These are phyloP conservation scores for Sarocladium kiliense DNA, from an alignment of 2,329 filamentous ascomycete genomes.

Conservation along the genomic window DNA sequence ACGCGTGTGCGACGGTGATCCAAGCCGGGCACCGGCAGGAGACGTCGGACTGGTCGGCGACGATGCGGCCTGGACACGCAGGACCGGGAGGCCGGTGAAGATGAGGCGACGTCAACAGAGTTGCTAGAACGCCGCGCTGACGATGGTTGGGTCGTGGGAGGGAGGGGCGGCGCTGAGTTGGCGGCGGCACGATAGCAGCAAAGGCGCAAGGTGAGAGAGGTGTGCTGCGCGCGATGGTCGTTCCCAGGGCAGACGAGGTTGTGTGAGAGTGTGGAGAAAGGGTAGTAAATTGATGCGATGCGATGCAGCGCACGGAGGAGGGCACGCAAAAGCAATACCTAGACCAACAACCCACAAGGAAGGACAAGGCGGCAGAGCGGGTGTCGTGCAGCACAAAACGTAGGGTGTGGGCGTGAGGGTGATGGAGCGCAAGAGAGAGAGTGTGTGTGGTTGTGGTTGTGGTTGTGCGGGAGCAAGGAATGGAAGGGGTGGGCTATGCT, in stretches of 20 bases:
- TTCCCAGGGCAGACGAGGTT: conserved; percentile 7
- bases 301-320: conserved; percentile 3
- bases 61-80: neutral
- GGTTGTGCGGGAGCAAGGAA: conserved; percentile 7
- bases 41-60: conserved; percentile 1
- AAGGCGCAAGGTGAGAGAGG: neutral
- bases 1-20: conserved; percentile 2
- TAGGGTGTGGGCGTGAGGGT: conserved; percentile 1
- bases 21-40: neutral
- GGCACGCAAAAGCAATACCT: conserved; percentile 5
- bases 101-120: conserved; percentile 2
- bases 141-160: neutral
- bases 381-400: conserved; percentile 5
- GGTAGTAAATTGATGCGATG: conserved; percentile 8
- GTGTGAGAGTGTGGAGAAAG: conserved; percentile 6
- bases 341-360: neutral
- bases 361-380: conserved; percentile 1
- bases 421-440: neutral
- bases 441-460: neutral
- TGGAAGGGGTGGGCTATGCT: conserved; percentile 5
- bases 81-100: neutral
- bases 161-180: conserved; percentile 4
- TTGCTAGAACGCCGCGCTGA: neutral
- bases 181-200: neutral
- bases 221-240: conserved; percentile 5